Percentiles rank a stretch among this genome's conserved stretches.
phyloP scores from a whole-genome alignment of 139 green algal genomes.

The Chlorella vulgaris region DNA sequence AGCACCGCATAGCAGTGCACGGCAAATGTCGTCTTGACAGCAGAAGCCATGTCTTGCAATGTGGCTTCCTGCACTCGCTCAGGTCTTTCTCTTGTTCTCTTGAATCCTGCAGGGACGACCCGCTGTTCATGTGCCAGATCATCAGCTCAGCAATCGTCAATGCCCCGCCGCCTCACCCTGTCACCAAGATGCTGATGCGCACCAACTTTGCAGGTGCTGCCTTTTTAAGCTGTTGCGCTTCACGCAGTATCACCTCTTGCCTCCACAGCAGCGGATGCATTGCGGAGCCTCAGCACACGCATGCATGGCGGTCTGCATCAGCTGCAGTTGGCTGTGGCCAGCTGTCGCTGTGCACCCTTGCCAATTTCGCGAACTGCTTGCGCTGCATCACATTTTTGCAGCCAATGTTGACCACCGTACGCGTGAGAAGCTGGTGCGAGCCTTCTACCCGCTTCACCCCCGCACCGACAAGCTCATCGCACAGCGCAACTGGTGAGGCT shows the following conservation, averaged over 20 bases:
- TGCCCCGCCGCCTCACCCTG: conserved; percentile 41
- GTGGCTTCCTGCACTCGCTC: too few species aligned
- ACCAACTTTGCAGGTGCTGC: conserved; percentile 38
- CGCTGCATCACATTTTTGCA: neutral
- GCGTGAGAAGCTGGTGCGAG: conserved; percentile 42
- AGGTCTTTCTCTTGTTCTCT: too few species aligned
- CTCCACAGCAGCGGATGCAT: too few species aligned
- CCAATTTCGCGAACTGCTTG: conserved; percentile 25
- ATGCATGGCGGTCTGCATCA: too few species aligned
- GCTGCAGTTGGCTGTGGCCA: too few species aligned
- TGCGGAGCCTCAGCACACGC: too few species aligned
- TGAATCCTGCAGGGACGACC: conserved; percentile 43
- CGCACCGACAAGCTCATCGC: conserved; percentile 46
- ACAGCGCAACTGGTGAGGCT: conserved; percentile 52
- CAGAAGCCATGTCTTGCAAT: too few species aligned
- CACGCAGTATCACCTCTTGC: neutral
- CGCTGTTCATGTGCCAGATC: conserved; percentile 51
- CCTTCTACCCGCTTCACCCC: conserved; percentile 26
- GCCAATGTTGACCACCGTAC: conserved; percentile 31
- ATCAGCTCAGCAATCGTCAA: conserved; percentile 64
- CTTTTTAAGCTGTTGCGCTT: neutral
- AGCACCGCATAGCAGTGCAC: neutral
- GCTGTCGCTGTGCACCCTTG: too few species aligned
- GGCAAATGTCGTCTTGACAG: too few species aligned
- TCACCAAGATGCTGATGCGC: conserved; percentile 52